Percentiles rank a stretch among this genome's conserved stretches.
Conservation (phyloP, 768 basidiomycete genomes). For the Phlebiopsis flavidoalba region DNA sequence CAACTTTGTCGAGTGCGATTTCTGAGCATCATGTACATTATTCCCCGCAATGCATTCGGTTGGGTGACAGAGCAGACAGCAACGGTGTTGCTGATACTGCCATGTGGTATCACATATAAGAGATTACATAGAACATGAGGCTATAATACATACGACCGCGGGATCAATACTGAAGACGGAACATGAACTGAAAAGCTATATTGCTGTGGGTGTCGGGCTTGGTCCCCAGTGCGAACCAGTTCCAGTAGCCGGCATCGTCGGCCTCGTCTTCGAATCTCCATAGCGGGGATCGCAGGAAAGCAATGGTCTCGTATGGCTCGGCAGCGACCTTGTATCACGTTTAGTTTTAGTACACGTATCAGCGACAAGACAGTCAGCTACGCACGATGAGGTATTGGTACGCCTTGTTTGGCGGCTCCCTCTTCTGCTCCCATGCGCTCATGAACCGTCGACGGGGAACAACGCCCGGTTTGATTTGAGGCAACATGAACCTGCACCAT, state of each 20-base stretch:
- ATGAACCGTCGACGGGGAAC: constrained; percentile 87
- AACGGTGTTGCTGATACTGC: not conserved
- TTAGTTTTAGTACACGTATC: not conserved
- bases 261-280: constrained; percentile 95
- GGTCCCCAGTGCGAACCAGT: constrained; percentile 99
- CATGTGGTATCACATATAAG: not conserved
- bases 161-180: constrained; percentile 47
- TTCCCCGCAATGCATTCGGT: not conserved
- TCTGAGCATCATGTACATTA: constrained; percentile 1
- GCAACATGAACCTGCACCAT: constrained; percentile 96
- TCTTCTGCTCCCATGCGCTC: constrained; percentile 97
- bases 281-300: constrained; percentile 96
- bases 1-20: constrained; percentile 18
- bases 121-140: not conserved
- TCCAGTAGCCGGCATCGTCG: constrained; percentile 86
- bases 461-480: constrained; percentile 86
- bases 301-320: constrained; percentile 98
- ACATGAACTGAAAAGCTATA: constrained; percentile 99
- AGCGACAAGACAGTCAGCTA: constrained; percentile 14
- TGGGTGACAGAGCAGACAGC: not conserved
- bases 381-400: constrained; percentile 97
- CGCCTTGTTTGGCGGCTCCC: constrained; percentile 91
- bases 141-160: constrained; percentile 13
- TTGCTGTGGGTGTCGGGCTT: constrained; percentile 98
- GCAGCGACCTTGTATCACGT: constrained; percentile 87